A percentile compares a stretch with the other conserved stretches of the same genome.
These are phyloP conservation scores for Annona squamosa DNA, from an alignment of 164 flowering plant species.

Conservation along the genomic window DNA sequence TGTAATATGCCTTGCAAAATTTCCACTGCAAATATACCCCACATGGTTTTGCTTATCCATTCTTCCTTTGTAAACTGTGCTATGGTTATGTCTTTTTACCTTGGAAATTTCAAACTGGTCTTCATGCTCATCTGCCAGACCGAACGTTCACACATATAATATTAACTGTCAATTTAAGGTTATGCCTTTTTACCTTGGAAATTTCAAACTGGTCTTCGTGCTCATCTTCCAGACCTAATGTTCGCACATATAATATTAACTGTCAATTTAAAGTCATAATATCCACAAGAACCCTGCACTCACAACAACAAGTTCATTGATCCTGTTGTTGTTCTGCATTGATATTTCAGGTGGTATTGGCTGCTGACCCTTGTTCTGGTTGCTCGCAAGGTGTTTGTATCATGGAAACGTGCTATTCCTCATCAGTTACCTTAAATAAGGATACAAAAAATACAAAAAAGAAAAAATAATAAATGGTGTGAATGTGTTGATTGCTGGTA, in stretches of 20 bases:
- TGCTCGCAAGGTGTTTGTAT: background rate
- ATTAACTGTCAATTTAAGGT: background rate
- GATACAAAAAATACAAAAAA: background rate
- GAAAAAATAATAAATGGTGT: background rate
- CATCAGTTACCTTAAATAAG: background rate
- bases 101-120: background rate
- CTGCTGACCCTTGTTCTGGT: background rate
- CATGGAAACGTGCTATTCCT: background rate
- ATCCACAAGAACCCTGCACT: background rate
- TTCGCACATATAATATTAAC: background rate
- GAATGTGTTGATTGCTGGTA: background rate
- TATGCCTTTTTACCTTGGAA: background rate
- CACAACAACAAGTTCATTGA: background rate
- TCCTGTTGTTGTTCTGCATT: background rate
- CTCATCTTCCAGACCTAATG: background rate
- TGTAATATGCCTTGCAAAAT: background rate
- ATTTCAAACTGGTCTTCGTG: background rate
- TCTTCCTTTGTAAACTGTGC: background rate
- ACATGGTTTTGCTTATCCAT: background rate
- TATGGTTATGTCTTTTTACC: background rate
- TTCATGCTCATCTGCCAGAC: background rate
- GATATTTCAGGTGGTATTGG: background rate
- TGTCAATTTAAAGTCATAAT: background rate
- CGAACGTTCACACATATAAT: background rate
- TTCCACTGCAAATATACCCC: background rate